phyloP scores from a whole-genome alignment of 495 filamentous ascomycete species.

The Penicillium cosmopolitanum region DNA sequence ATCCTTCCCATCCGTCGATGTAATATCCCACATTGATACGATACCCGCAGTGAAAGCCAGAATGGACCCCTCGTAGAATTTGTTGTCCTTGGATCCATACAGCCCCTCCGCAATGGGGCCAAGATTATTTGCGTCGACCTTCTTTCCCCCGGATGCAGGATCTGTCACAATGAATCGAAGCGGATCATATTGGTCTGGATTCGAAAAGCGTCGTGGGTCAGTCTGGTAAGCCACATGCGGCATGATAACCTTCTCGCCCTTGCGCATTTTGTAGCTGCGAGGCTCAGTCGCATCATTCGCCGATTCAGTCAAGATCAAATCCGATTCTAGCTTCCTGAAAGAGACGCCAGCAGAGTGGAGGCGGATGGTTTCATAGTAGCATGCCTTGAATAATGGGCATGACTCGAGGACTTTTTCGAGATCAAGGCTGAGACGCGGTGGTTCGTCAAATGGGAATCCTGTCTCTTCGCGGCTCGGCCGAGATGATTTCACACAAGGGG shows the following conservation, averaged over 20 bases:
- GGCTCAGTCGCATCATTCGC: conserved; percentile 42
- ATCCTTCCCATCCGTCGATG: conserved; percentile 36
- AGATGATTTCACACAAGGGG: conserved; percentile 45
- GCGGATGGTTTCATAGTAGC: conserved; percentile 58
- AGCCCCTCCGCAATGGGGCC: conserved; percentile 51
- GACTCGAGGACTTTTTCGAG: conserved; percentile 44
- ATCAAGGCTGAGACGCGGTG: conserved; percentile 53
- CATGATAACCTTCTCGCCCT: conserved; percentile 52
- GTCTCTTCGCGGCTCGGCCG: conserved; percentile 52
- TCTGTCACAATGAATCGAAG: conserved; percentile 53
- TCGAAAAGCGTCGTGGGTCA: conserved; percentile 51
- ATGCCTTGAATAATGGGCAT: conserved; percentile 57
- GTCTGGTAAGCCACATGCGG: conserved; percentile 54
- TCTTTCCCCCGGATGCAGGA: conserved; percentile 34
- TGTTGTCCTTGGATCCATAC: conserved; percentile 49
- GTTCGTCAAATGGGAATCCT: conserved; percentile 54
- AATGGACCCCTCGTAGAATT: conserved; percentile 54
- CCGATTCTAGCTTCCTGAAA: conserved; percentile 44
- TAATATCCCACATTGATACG: conserved; percentile 56
- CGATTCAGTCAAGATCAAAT: conserved; percentile 50
- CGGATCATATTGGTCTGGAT: conserved; percentile 55
- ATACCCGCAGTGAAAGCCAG: conserved; percentile 52
- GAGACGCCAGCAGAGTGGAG: conserved; percentile 54
- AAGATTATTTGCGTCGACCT: conserved; percentile 33
- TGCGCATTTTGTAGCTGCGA: conserved; percentile 48